A percentile compares a stretch with the other conserved stretches of the same genome.
Evolutionary conservation across 345 rosid species (phyloP).

Genomic region (Eucalyptus curtisii): DNA sequence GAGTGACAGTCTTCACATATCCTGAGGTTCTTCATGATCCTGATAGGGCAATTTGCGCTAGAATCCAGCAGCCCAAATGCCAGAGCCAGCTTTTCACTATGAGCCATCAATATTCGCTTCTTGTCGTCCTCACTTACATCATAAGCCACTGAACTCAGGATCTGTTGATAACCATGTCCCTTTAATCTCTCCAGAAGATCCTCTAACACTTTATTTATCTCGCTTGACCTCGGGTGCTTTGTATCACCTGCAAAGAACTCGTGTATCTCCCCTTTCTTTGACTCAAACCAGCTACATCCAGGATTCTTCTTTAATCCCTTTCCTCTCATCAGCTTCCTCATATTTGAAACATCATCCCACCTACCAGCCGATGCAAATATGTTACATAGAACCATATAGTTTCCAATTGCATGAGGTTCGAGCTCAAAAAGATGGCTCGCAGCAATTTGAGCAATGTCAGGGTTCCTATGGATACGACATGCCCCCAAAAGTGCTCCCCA

Average conservation of each 20-base stretch:
- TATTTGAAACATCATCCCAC: constrained; percentile 34
- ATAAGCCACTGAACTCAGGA: constrained; percentile 35
- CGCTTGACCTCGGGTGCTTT: constrained; percentile 37
- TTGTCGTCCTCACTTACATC: constrained; percentile 41
- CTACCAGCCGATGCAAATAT: constrained; percentile 49
- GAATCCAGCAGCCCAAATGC: constrained; percentile 48
- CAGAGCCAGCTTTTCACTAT: constrained; percentile 69
- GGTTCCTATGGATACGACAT: constrained; percentile 46
- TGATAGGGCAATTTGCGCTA: constrained; percentile 17
- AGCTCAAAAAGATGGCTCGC: constrained; percentile 51
- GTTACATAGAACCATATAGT: constrained; percentile 54
- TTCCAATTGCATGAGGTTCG: constrained; percentile 62
- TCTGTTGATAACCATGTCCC: constrained; percentile 40
- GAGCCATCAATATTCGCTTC: constrained; percentile 33
- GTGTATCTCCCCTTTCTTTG: constrained; percentile 39
- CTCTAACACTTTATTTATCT: constrained; percentile 35
- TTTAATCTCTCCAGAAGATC: constrained; percentile 30
- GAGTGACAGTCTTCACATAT: constrained; percentile 73
- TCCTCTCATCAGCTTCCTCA: constrained; percentile 37
- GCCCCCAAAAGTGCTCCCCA: constrained; percentile 97
- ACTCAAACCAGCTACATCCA: constrained; percentile 66
- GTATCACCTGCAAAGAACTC: constrained; percentile 57
- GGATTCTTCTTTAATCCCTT: constrained; percentile 67
- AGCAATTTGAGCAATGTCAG: constrained; percentile 60
- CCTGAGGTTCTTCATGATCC: constrained; percentile 65